Evolutionary conservation across 2,329 filamentous ascomycete genomes (phyloP).

Genomic region (Penicillium oxalicum): DNA sequence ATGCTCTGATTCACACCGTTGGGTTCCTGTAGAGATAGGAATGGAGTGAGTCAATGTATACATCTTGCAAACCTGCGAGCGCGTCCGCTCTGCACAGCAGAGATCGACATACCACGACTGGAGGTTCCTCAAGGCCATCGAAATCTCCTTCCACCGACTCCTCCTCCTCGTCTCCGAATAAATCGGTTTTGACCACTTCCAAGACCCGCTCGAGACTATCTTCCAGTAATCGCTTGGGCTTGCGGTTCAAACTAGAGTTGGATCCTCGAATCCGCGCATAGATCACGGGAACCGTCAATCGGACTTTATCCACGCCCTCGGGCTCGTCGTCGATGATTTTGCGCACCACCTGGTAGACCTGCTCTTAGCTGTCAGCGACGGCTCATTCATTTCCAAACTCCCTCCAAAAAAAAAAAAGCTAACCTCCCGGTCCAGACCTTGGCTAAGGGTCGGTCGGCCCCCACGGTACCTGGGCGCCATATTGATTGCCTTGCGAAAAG

Average conservation of each 20-base stretch:
- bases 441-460: conserved; percentile 45
- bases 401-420: background rate
- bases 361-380: conserved; percentile 3
- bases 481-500: conserved; percentile 5
- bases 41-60: background rate
- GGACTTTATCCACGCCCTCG: conserved; percentile 41
- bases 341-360: conserved; percentile 71
- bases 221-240: conserved; percentile 74
- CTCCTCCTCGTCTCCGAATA: conserved; percentile 50
- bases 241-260: conserved; percentile 78
- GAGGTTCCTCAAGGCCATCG: conserved; percentile 42
- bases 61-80: no score
- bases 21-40: conserved; percentile 35
- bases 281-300: conserved; percentile 55
- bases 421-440: conserved; percentile 60
- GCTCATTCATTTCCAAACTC: background rate
- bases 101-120: conserved; percentile 24
- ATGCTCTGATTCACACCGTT: conserved; percentile 64
- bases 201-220: conserved; percentile 80
- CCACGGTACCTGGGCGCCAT: conserved; percentile 40
- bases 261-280: conserved; percentile 78
- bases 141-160: conserved; percentile 48
- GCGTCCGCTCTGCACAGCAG: background rate
- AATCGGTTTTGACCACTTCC: conserved; percentile 62
- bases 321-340: conserved; percentile 65